phyloP scores from a whole-genome alignment of 1,284 basidiomycete species.

The Ceratobasidium sp. region DNA sequence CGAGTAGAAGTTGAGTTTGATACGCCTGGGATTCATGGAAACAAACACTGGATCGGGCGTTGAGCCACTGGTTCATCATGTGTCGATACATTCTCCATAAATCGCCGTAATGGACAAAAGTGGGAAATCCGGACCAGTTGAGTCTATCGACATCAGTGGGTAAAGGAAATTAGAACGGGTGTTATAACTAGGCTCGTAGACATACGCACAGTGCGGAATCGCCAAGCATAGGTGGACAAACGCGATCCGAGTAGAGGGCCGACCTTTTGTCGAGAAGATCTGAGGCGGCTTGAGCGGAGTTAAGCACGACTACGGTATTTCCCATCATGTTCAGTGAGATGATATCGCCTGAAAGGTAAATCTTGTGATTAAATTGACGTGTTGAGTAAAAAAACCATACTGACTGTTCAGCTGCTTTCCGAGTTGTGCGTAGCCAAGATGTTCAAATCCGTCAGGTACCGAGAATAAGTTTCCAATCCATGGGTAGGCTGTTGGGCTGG shows the following conservation, averaged over 20 bases:
- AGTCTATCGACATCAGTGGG: neutral
- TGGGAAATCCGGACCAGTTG: constrained; percentile 13
- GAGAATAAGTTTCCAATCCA: constrained; percentile 33
- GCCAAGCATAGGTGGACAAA: constrained; percentile 9
- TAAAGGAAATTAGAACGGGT: neutral
- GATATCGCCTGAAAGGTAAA: neutral
- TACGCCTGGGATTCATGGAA: constrained; percentile 11
- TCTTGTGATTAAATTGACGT: neutral
- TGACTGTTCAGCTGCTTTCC: constrained; percentile 15
- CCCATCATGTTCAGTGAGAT: constrained; percentile 14
- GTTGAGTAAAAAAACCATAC: neutral
- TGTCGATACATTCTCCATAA: constrained; percentile 17
- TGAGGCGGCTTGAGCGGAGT: constrained; percentile 1
- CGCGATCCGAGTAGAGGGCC: constrained; percentile 28
- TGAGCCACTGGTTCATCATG: constrained; percentile 38
- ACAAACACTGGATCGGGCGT: neutral
- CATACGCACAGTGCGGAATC: neutral
- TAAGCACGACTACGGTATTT: constrained; percentile 5
- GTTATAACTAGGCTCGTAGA: neutral
- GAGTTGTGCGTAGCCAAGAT: constrained; percentile 9
- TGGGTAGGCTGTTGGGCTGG: constrained; percentile 7
- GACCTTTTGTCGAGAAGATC: constrained; percentile 24
- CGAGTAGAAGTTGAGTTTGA: constrained; percentile 17
- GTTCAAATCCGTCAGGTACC: constrained; percentile 16
- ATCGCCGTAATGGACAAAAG: constrained; percentile 15